Conservation (phyloP, 805 yeast species). For the Yarrowia sp. region DNA sequence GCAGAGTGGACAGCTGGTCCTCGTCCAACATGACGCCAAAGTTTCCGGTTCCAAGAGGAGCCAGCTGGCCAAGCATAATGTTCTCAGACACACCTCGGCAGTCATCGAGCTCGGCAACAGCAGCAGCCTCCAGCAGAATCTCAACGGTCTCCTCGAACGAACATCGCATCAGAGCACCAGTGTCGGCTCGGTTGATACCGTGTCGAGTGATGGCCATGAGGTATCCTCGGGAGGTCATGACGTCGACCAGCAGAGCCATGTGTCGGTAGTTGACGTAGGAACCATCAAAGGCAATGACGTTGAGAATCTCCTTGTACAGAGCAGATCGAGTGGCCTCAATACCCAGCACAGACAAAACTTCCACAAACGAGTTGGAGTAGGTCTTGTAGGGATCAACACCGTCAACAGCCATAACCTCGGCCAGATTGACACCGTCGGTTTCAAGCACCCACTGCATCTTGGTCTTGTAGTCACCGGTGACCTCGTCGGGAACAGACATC, state of each 20-base stretch:
- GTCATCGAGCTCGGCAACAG: slow-evolving; percentile 96
- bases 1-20: slow-evolving; percentile 71
- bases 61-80: slow-evolving; percentile 96
- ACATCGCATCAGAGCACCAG: slow-evolving; percentile 99
- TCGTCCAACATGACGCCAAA: slow-evolving; percentile 96
- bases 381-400: slow-evolving; percentile 93
- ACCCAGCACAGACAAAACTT: slow-evolving; percentile 92
- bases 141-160: slow-evolving; percentile 99
- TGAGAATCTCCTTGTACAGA: slow-evolving; percentile 88
- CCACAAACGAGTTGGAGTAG: slow-evolving; percentile 96
- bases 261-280: slow-evolving; percentile 98
- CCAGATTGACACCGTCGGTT: slow-evolving; percentile 96
- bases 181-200: slow-evolving; percentile 97
- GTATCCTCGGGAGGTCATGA: slow-evolving; percentile 98
- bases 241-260: slow-evolving; percentile 96
- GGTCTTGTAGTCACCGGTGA: slow-evolving; percentile 84
- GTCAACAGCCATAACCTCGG: slow-evolving; percentile 92
- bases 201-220: slow-evolving; percentile 99
- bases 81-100: slow-evolving; percentile 99
- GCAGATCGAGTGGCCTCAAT: slow-evolving; percentile 98
- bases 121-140: slow-evolving; percentile 96
- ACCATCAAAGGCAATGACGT: slow-evolving; percentile 99
- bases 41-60: slow-evolving; percentile 98
- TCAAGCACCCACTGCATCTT: slow-evolving; percentile 97
- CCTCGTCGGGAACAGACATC: slow-evolving; percentile 59